phyloP scores from a whole-genome alignment of 257 asterid genomes.

The Verbena officinalis region DNA sequence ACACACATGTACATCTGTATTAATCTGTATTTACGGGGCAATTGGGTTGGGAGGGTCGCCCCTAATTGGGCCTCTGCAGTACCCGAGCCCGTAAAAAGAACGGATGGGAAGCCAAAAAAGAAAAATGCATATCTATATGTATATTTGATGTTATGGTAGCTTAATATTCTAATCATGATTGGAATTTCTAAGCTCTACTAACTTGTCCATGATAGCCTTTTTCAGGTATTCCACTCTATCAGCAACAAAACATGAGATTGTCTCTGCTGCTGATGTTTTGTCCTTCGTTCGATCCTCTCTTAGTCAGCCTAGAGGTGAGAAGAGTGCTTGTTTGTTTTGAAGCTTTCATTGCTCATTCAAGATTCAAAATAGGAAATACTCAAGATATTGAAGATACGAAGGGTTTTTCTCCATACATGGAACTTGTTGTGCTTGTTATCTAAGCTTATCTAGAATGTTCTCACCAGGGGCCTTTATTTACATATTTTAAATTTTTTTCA shows the following conservation, averaged over 20 bases:
- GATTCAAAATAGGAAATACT: constrained; percentile 1
- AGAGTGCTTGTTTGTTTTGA: constrained; percentile 9
- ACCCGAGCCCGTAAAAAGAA: no score
- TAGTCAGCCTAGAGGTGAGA: constrained; percentile 64
- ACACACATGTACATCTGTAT: no score
- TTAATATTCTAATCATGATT: constrained; percentile 22
- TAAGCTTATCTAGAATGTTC: constrained; percentile 9
- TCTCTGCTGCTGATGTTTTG: constrained; percentile 39
- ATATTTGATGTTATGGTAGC: constrained; percentile 6
- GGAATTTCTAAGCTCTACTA: constrained; percentile 39
- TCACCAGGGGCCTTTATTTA: background rate
- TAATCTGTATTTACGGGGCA: no score
- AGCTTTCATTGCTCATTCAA: constrained; percentile 16
- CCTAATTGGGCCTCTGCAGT: no score
- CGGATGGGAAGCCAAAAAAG: no score
- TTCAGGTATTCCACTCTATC: constrained; percentile 76
- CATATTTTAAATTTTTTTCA: background rate
- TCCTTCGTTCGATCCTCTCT: constrained; percentile 60
- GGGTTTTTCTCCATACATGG: background rate
- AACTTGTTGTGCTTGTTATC: constrained; percentile 1
- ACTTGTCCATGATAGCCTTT: constrained; percentile 61
- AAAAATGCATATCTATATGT: constrained; percentile 15
- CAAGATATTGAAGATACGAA: background rate
- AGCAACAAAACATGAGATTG: constrained; percentile 31
- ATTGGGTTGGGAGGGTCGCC: no score